Conservation (phyloP, 2,329 filamentous ascomycete species). For the Zymoseptoria crescenta region DNA sequence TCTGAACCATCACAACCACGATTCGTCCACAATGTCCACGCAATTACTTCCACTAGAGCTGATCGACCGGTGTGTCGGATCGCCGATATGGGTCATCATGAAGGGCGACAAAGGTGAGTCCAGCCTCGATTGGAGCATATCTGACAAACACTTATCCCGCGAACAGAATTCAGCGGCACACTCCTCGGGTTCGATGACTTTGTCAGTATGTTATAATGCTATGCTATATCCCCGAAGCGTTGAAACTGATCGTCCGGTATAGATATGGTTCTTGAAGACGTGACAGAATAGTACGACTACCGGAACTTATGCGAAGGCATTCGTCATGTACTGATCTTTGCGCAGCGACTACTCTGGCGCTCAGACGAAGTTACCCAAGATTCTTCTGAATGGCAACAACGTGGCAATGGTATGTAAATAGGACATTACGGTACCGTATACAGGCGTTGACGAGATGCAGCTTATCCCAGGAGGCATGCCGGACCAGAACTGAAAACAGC, state of each 20-base stretch:
- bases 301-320: neutral
- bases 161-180: conserved; percentile 84
- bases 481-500: conserved; percentile 12
- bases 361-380: conserved; percentile 82
- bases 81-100: conserved; percentile 98
- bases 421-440: neutral
- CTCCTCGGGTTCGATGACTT: conserved; percentile 97
- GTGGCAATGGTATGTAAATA: conserved; percentile 80
- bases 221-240: neutral
- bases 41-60: conserved; percentile 55
- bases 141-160: conserved; percentile 1
- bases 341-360: conserved; percentile 80
- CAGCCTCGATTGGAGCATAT: conserved; percentile 3
- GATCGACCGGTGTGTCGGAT: conserved; percentile 98
- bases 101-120: conserved; percentile 88
- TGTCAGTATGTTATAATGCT: conserved; percentile 69
- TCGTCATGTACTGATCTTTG: conserved; percentile 1
- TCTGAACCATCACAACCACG: neutral
- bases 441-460: conserved; percentile 5
- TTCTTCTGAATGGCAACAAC: conserved; percentile 94
- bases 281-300: conserved; percentile 75
- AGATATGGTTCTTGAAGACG: conserved; percentile 98
- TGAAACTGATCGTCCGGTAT: conserved; percentile 8
- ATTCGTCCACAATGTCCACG: conserved; percentile 18
- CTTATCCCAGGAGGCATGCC: conserved; percentile 24